Evolutionary conservation across 1,139 yeast species (phyloP), one percentile per base, ranked within the genome.

Genomic region (Saccharomyces hybrid): DNA sequence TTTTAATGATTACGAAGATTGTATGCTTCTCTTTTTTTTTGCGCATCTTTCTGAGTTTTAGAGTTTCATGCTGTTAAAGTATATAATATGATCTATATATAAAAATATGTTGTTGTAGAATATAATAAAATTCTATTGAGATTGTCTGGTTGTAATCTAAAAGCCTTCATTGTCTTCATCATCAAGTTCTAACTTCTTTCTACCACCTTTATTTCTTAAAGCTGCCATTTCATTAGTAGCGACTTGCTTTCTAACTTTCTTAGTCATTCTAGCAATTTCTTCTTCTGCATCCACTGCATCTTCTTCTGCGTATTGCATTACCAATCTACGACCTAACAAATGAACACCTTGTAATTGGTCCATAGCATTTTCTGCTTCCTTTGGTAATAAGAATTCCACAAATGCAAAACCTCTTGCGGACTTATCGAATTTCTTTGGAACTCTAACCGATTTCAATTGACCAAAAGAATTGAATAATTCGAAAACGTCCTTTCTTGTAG

Each of bases 321-420:
- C 97, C 63, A 93, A 77, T 62, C 97, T 81, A 75, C 99, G 85
- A 48, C 99, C 99, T 54, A 93, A 80, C 73, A 93, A 86, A 79
- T 93, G 99, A 2, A 95, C 97, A 58, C 99, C 99, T 70, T 86
- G 88, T 61, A 93, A 79, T 69, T 91, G 95, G 63, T 84, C 84
- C 91, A 93, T 87, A n/a, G 99, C 99, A 68, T 78, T 83, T 69
- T 87, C 96, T 1, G 99, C 98, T 71, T 93, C 99, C 71, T 90
- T 88, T 47, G 89, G 79, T 50, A 95, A 76, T 20, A 86, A 77
- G 67, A 87, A 95, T 72, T 93, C 99, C 50, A 95, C 97, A 71
- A 93, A 93, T 0, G 99, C 99, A 75, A 93, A 93, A 69, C 99
- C 99, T 70, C 99, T 83, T 14, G 97, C 96, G 38, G 91, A 81